These are phyloP conservation scores for Chondrostereum purpureum DNA, from an alignment of 1,284 basidiomycete species.

Conservation along the genomic window DNA sequence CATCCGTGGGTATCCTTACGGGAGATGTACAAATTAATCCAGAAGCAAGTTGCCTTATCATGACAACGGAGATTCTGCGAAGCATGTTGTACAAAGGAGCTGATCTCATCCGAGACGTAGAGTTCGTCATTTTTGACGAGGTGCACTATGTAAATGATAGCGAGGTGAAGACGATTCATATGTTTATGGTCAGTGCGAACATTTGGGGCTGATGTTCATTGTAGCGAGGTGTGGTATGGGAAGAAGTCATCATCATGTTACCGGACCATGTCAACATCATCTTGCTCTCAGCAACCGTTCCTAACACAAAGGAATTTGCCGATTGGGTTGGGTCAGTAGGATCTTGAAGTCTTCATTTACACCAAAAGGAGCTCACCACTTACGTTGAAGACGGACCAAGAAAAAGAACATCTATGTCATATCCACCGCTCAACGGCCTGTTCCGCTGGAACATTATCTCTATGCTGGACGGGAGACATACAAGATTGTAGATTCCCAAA, in stretches of 20 bases:
- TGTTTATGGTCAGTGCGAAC: conserved; percentile 2
- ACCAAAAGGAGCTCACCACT: conserved; percentile 6
- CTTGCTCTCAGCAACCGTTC: conserved; percentile 94
- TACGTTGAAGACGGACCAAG: conserved; percentile 87
- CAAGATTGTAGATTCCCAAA: conserved; percentile 87
- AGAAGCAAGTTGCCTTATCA: conserved; percentile 94
- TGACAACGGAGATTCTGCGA: conserved; percentile 98
- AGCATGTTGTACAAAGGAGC: conserved; percentile 99
- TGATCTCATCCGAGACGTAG: conserved; percentile 96
- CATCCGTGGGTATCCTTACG: conserved; percentile 93
- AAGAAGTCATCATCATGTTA: conserved; percentile 99
- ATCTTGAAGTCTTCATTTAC: conserved; percentile 8
- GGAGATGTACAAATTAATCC: conserved; percentile 99
- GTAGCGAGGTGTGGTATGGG: conserved; percentile 99
- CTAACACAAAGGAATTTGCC: conserved; percentile 97
- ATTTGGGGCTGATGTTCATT: conserved; percentile 6
- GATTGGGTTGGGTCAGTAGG: conserved; percentile 94
- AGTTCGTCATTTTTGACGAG: conserved; percentile 99
- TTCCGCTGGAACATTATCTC: conserved; percentile 95
- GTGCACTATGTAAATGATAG: conserved; percentile 99
- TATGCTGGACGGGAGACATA: conserved; percentile 89
- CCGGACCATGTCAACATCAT: conserved; percentile 98
- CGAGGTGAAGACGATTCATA: conserved; percentile 55
- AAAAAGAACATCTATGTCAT: conserved; percentile 99
- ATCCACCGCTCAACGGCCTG: conserved; percentile 92